Evolutionary conservation across 2,329 filamentous ascomycete genomes (phyloP).

Genomic region (Fusarium domesticum): DNA sequence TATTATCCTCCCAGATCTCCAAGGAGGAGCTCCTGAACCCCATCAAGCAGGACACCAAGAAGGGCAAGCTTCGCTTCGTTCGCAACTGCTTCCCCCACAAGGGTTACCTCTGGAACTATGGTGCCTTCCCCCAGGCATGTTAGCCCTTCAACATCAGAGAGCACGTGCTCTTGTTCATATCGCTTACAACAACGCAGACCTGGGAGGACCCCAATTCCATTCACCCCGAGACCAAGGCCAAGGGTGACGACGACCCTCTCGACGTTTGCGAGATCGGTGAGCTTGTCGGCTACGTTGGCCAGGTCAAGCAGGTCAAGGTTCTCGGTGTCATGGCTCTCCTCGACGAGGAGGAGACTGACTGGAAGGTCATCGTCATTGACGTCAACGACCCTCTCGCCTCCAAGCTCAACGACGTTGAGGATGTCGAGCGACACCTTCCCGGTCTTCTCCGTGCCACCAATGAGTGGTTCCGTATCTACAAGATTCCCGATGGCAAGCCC

Average conservation of each 20-base stretch:
- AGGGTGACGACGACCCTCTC: constrained; percentile 98
- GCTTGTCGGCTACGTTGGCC: constrained; percentile 90
- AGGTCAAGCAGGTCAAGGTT: constrained; percentile 99
- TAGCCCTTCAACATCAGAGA: constrained; percentile 3
- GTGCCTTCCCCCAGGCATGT: constrained; percentile 92
- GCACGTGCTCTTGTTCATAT: constrained; percentile 3
- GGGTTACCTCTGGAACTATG: constrained; percentile 99
- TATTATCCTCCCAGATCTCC: constrained; percentile 69
- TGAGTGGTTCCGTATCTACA: constrained; percentile 99
- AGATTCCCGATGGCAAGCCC: constrained; percentile 99
- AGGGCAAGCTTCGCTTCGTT: constrained; percentile 98
- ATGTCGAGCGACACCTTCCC: constrained; percentile 96
- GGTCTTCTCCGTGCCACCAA: constrained; percentile 96
- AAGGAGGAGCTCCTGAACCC: constrained; percentile 98
- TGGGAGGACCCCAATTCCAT: constrained; percentile 97
- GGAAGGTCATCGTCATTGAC: constrained; percentile 99
- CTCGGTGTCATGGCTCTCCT: constrained; percentile 98
- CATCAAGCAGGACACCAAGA: constrained; percentile 99
- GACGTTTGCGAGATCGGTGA: constrained; percentile 99
- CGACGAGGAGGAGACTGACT: constrained; percentile 99
- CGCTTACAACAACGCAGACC: constrained; percentile 57
- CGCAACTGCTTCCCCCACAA: constrained; percentile 99
- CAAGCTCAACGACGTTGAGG: constrained; percentile 98
- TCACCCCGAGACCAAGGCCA: constrained; percentile 99
- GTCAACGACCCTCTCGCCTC: constrained; percentile 93